These are phyloP conservation scores for Hanseniaspora gamundiae DNA, from an alignment of 1,139 yeast species.

Conservation along the genomic window DNA sequence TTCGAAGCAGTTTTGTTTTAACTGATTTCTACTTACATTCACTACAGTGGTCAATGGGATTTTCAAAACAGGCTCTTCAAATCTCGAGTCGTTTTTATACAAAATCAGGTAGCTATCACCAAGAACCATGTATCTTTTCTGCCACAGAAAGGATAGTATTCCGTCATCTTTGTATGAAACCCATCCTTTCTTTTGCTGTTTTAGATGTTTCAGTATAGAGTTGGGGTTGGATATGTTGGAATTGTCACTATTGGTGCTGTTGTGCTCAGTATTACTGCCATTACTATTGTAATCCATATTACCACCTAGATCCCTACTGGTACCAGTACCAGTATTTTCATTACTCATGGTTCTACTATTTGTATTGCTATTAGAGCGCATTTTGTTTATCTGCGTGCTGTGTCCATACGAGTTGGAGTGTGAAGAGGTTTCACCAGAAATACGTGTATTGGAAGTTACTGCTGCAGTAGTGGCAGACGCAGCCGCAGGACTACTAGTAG, in stretches of 20 bases:
- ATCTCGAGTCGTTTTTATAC: constrained; percentile 50
- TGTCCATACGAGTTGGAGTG: background rate
- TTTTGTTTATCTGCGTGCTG: background rate
- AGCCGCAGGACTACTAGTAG: background rate
- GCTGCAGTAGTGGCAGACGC: background rate
- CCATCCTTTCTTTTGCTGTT: constrained; percentile 20
- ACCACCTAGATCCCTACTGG: background rate
- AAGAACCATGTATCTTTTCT: constrained; percentile 68
- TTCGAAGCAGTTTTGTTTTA: constrained; percentile 67
- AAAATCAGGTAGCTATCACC: constrained; percentile 66
- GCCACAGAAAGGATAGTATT: constrained; percentile 78
- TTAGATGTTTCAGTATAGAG: background rate
- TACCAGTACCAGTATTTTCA: background rate
- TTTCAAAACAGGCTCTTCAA: constrained; percentile 32
- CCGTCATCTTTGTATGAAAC: constrained; percentile 90
- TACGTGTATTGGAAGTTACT: background rate
- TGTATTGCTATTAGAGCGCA: background rate
- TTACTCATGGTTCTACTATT: background rate
- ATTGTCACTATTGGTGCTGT: background rate
- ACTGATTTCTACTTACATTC: constrained; percentile 48
- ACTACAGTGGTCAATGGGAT: constrained; percentile 47
- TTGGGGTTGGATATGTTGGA: background rate
- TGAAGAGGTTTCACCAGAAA: background rate
- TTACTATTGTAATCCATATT: background rate
- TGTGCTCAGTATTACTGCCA: background rate